Conservation (phyloP, 1,284 basidiomycete species). For the Rhodotorula sp. region DNA sequence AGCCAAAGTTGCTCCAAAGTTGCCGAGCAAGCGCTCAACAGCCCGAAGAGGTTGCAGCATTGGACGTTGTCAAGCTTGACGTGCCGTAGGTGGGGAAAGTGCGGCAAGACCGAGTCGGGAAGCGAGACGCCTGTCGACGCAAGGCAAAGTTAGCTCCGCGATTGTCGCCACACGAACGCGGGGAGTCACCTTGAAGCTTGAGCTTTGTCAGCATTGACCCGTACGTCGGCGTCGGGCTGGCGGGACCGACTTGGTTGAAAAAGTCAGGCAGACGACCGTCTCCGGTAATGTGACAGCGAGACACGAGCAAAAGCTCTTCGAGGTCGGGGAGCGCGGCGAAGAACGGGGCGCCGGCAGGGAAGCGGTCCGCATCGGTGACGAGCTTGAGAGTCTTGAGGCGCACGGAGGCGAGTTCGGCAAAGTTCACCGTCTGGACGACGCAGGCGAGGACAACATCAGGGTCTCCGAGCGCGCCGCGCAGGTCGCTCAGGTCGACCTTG, state of each 20-base stretch:
- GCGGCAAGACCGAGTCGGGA: slow-evolving; percentile 10
- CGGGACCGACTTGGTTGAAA: slow-evolving; percentile 1
- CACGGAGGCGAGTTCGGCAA: slow-evolving; percentile 28
- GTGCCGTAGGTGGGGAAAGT: neutral
- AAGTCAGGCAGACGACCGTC: slow-evolving; percentile 18
- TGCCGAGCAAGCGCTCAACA: slow-evolving; percentile 6
- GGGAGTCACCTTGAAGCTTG: neutral
- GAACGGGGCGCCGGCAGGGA: slow-evolving; percentile 21
- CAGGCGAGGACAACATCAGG: slow-evolving; percentile 6
- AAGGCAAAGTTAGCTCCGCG: neutral
- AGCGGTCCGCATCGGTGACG: slow-evolving; percentile 7
- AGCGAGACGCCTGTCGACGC: neutral
- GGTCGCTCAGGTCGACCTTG: slow-evolving; percentile 11
- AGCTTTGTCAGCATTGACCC: neutral
- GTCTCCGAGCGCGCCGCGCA: neutral
- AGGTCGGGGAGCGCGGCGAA: slow-evolving; percentile 13
- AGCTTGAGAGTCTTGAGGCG: slow-evolving; percentile 7
- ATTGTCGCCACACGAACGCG: neutral
- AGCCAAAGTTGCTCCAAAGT: slow-evolving; percentile 17
- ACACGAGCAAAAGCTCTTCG: slow-evolving; percentile 7
- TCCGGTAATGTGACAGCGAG: neutral
- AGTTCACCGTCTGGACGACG: slow-evolving; percentile 5
- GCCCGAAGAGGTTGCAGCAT: slow-evolving; percentile 13
- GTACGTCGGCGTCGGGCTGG: neutral
- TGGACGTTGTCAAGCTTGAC: neutral